phyloP scores from a whole-genome alignment of 148 eudicot species.

The Salicornia ramosissima region DNA sequence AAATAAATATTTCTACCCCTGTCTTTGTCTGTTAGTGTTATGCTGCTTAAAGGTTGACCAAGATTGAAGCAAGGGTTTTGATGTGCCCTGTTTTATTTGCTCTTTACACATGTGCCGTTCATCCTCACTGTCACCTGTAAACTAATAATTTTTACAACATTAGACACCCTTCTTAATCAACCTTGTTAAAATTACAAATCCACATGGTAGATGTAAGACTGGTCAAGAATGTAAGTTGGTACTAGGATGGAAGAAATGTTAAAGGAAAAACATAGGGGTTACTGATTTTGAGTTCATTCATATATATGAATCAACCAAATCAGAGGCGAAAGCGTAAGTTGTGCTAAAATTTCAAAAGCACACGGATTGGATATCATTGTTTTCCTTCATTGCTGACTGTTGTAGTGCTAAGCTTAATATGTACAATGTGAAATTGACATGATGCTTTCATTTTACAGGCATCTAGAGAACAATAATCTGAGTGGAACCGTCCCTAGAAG shows the following conservation, averaged over 20 bases:
- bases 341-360: not conserved
- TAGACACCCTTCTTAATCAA: not conserved
- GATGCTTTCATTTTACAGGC: slow-evolving; percentile 39
- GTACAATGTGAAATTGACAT: not conserved
- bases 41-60: not conserved
- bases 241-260: not conserved
- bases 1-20: too few species aligned
- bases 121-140: not conserved
- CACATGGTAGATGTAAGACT: slow-evolving; percentile 19
- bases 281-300: slow-evolving; percentile 4
- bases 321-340: not conserved
- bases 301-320: not conserved
- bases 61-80: not conserved
- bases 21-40: too few species aligned
- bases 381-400: not conserved
- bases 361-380: not conserved
- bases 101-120: not conserved
- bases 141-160: not conserved
- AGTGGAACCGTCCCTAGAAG: slow-evolving; percentile 63
- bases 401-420: too few species aligned
- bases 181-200: slow-evolving; percentile 1
- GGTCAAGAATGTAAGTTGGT: slow-evolving; percentile 21
- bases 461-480: slow-evolving; percentile 67
- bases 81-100: not conserved
- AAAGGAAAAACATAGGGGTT: not conserved